These are phyloP conservation scores for Chrysoporthe deuterocubensis DNA, from an alignment of 2,329 filamentous ascomycete genomes.

Conservation along the genomic window DNA sequence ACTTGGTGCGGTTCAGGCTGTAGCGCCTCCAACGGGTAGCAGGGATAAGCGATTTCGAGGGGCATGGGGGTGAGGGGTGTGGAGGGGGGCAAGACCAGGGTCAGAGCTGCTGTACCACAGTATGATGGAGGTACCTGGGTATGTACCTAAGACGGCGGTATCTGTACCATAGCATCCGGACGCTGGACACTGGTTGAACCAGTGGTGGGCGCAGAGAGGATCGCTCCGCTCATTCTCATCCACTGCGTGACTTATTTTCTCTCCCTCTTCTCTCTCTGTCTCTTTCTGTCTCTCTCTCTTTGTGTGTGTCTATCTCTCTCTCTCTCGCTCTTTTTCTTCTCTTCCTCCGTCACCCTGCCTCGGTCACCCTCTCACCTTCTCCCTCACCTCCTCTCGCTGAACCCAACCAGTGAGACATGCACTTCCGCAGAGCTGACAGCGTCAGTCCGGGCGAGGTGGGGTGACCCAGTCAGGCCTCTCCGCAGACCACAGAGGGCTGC, in stretches of 20 bases:
- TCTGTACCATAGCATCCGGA: neutral
- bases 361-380: neutral
- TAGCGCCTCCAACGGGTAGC: neutral
- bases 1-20: neutral
- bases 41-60: neutral
- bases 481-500: neutral
- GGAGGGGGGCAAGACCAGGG: neutral
- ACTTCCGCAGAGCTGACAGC: neutral
- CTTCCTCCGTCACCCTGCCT: neutral
- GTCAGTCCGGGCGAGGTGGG: neutral
- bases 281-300: neutral
- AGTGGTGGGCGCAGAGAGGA: neutral
- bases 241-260: conserved; percentile 4
- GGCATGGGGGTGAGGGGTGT: neutral
- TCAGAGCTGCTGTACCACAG: neutral
- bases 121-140: neutral
- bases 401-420: neutral
- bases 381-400: neutral
- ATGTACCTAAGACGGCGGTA: neutral
- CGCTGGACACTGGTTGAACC: neutral
- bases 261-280: neutral
- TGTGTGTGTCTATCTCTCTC: neutral
- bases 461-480: neutral
- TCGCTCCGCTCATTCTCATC: neutral
- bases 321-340: neutral